Evolutionary conservation across 2,329 filamentous ascomycete species (phyloP).

Genomic region (Pestalotiopsis sp.): DNA sequence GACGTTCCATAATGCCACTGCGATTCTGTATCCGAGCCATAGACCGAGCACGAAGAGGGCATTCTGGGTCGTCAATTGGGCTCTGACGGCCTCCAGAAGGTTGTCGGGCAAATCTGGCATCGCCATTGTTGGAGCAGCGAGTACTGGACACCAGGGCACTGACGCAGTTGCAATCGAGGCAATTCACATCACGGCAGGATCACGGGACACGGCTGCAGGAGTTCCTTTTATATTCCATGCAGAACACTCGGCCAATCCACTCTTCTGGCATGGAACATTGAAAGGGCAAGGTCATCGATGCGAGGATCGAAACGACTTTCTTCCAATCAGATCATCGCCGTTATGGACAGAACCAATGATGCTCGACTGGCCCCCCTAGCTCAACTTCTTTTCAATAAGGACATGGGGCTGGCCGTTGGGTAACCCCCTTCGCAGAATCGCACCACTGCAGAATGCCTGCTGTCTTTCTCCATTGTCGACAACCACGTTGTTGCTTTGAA

Average conservation of each 20-base stretch:
- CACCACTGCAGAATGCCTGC: not conserved
- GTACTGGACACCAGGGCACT: not conserved
- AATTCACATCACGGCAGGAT: not conserved
- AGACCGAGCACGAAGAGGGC: slow-evolving; percentile 20
- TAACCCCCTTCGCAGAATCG: not conserved
- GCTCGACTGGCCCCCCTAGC: not conserved
- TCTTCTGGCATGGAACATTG: not conserved
- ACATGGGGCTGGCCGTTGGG: not conserved
- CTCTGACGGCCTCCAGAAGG: not conserved
- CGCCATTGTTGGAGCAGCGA: not conserved
- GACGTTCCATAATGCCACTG: slow-evolving; percentile 35
- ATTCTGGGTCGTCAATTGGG: slow-evolving; percentile 3
- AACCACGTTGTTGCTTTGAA: not conserved
- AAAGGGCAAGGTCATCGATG: not conserved
- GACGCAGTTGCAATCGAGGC: not conserved
- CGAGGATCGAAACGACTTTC: not conserved
- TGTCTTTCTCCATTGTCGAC: not conserved
- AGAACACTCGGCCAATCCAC: not conserved
- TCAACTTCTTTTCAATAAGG: not conserved
- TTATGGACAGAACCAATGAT: not conserved
- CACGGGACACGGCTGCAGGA: not conserved
- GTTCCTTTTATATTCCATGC: not conserved
- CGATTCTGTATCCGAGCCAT: slow-evolving; percentile 32
- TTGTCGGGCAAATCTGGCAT: not conserved
- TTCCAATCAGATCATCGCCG: not conserved